Evolutionary conservation across 805 yeast species (phyloP), one percentile per base, ranked within the genome.

Genomic region (Metschnikowia proteae): DNA sequence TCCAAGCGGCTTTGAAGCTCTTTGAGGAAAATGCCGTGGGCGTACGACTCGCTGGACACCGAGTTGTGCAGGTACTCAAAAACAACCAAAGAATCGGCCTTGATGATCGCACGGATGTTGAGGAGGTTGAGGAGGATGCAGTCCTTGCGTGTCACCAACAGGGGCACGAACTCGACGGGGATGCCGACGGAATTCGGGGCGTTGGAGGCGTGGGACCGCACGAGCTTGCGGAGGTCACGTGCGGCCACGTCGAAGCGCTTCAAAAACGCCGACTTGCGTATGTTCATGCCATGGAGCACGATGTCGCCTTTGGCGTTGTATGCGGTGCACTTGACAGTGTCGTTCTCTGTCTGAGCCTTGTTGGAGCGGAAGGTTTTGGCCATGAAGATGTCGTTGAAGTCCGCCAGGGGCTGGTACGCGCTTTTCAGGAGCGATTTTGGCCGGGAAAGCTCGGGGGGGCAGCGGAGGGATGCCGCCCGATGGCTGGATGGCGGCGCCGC

Each of bases 211-310:
- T 53, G 60, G 1, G 60, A 50, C 29, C 71, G 55, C 30, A 78
- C 76, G 31, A 80, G 49, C 75, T 78, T 67, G 61, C 85, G 75
- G 26, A 83, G 75, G 31, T 87, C 84, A 49, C 87, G 79, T 43
- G 82, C 78, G 0, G 75, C 70, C 29, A 80, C 59, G 50, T 75
- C 73, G 59, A 79, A 75, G 11, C 64, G 62, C 45, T 66, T 62
- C 59, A 80, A 66, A 45, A 80, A 68, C 38, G 71, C 75, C 39
- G 62, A 64, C 43, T 75, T 68, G 47, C 70, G 67, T 26, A 73
- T 60, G 38, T 76, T 82, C 37, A 76, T 68, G 6, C 81, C 71
- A 38, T 74, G 76, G 22, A 68, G 66, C 5, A 70, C 60, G 54
- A 73, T 68, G 38, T 73, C 64, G 1, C 84, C 84, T 1, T 59